Percentiles rank a stretch among this genome's conserved stretches.
These are phyloP conservation scores for Exophiala sideris DNA, from an alignment of 2,329 filamentous ascomycete species.

Conservation along the genomic window DNA sequence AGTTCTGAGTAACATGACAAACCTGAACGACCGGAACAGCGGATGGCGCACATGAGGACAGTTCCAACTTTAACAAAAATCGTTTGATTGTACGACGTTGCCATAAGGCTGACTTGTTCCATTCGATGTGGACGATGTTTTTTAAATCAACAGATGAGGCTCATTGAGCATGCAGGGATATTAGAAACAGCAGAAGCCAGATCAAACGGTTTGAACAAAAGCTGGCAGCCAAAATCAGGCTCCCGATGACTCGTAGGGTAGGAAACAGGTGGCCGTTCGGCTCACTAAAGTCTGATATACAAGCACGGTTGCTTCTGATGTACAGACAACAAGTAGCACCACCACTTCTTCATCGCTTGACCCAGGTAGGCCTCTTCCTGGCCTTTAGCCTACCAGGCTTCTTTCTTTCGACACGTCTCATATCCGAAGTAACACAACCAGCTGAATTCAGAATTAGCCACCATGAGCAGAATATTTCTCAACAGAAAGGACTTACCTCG, in stretches of 20 bases:
- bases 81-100: constrained; percentile 5
- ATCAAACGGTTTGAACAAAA: neutral
- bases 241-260: constrained; percentile 1
- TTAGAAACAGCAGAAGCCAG: no score
- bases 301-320: constrained; percentile 31
- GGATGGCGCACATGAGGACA: constrained; percentile 10
- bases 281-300: constrained; percentile 4
- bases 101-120: constrained; percentile 9
- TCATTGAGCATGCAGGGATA: constrained; percentile 2
- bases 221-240: neutral
- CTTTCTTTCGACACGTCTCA: constrained; percentile 93
- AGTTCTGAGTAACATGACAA: neutral
- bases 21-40: neutral
- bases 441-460: constrained; percentile 53
- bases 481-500: constrained; percentile 64
- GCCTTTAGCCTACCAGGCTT: constrained; percentile 95
- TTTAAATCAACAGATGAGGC: neutral
- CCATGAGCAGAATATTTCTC: constrained; percentile 3
- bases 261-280: neutral
- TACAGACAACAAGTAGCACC: constrained; percentile 27
- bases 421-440: constrained; percentile 86
- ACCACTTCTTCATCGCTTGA: constrained; percentile 64
- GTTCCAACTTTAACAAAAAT: neutral
- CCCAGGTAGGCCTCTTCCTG: constrained; percentile 96
- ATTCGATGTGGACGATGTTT: no score